A percentile compares a stretch with the other conserved stretches of the same genome.
Conservation (phyloP, 2,329 filamentous ascomycete species). For the Diplocarpon mali region DNA sequence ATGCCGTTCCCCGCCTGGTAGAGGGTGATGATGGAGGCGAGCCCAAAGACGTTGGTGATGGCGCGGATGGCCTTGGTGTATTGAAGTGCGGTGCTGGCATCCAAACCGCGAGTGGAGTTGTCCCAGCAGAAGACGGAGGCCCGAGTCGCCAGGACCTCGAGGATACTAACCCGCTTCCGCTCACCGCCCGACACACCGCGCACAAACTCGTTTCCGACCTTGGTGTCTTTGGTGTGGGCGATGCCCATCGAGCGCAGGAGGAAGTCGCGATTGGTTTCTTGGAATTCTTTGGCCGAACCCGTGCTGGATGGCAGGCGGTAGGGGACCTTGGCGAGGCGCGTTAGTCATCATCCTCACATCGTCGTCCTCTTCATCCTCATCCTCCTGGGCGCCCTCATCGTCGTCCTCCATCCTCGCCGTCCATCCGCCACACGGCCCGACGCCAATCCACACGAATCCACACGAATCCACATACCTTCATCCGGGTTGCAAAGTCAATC, state of each 20-base stretch:
- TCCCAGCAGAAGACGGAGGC: constrained; percentile 51
- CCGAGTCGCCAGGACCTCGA: constrained; percentile 32
- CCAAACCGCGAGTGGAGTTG: constrained; percentile 53
- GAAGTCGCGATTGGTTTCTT: constrained; percentile 26
- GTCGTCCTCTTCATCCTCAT: not conserved
- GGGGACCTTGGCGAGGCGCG: constrained; percentile 3
- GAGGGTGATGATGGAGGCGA: constrained; percentile 50
- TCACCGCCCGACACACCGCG: constrained; percentile 52
- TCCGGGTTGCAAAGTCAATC: constrained; percentile 42
- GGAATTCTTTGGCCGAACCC: constrained; percentile 34
- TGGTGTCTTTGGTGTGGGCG: constrained; percentile 43
- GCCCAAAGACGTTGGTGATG: constrained; percentile 50
- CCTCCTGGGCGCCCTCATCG: not conserved
- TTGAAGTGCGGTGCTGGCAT: constrained; percentile 57
- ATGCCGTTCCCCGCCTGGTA: constrained; percentile 64
- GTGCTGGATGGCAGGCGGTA: constrained; percentile 35
- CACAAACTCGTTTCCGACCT: constrained; percentile 47
- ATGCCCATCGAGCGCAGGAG: constrained; percentile 33
- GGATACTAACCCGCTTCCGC: constrained; percentile 49
- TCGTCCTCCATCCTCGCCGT: no score
- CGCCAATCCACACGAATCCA: no score
- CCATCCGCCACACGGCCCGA: no score
- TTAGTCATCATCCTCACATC: not conserved
- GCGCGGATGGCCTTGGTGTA: constrained; percentile 50
- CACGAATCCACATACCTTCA: constrained; percentile 31